These are phyloP conservation scores for Lipomyces sp. DNA, from an alignment of 805 yeast species.

Conservation along the genomic window DNA sequence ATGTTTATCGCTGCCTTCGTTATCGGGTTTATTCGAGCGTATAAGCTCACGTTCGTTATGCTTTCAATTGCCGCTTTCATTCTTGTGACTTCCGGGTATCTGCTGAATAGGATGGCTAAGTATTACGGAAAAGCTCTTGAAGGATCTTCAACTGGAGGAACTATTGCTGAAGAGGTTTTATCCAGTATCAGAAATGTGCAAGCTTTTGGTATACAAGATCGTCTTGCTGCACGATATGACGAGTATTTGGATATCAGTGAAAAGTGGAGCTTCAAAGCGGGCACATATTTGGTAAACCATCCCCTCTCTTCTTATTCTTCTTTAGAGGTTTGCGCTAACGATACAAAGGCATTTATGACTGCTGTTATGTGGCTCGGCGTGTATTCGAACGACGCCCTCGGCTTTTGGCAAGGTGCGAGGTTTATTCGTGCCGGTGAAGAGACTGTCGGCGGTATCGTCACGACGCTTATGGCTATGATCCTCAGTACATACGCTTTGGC, in stretches of 20 bases:
- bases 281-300: constrained; percentile 8
- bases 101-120: constrained; percentile 33
- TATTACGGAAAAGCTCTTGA: constrained; percentile 15
- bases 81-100: constrained; percentile 32
- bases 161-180: constrained; percentile 44
- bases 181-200: constrained; percentile 42
- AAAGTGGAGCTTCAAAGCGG: constrained; percentile 14
- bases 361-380: constrained; percentile 31
- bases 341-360: constrained; percentile 25
- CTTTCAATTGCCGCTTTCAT: constrained; percentile 37
- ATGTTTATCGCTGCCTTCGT: constrained; percentile 41
- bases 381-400: constrained; percentile 33
- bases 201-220: constrained; percentile 43
- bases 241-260: constrained; percentile 17
- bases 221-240: constrained; percentile 33
- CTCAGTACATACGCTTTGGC: constrained; percentile 44
- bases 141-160: constrained; percentile 26
- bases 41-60: constrained; percentile 40
- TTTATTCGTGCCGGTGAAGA: constrained; percentile 27
- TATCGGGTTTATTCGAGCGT: constrained; percentile 39
- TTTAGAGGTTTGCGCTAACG: no score
- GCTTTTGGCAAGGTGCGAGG: constrained; percentile 37
- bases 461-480: constrained; percentile 38
- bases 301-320: not conserved
- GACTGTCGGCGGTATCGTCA: constrained; percentile 22